Evolutionary conservation across 805 yeast genomes (phyloP), one percentile per base, ranked within the genome.

Genomic region (Suhomyces pyralidae): DNA sequence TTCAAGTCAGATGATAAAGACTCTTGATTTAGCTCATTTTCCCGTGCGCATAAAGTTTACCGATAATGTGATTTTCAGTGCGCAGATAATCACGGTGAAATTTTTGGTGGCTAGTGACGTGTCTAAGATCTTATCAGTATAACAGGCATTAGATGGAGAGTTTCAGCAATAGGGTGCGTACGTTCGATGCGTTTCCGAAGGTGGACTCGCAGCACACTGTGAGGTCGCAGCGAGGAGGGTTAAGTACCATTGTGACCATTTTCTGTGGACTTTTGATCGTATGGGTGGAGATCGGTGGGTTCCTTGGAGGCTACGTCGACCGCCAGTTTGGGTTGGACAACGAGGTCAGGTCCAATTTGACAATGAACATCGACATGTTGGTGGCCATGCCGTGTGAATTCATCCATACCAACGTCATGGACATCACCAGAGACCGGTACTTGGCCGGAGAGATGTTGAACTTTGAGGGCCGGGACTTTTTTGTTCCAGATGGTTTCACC

Each of bases 201-300:
- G 77, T 75, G 28, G 73, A 70, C 50, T 63, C 77, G 5, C 71
- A 72, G 60, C 91, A 90, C 62, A 79, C 85, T 45, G 86, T 87
- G 46, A 75, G 90, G 57, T 86, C 96, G 1, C 71, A 81, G 26
- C 77, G 94, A 56, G 97, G 97, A 34, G 92, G 94, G 4, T 65
- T 81, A 15, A 81, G 91, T 14, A 85, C 96, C 0, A 58, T 90
- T 3, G 43, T 86, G 46, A 83, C 91, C 14, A 75, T 80, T n/a
- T 57, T 86, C 24, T 76, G 80, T 53, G 80, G 88, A 15, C 61
- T 90, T 14, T 81, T 90, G 62, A 73, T 92, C 36, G 68, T 89
- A 5, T 93, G 96, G 89, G 81, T 89, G 12, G 96, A 92, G 64
- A 70, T 91, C 26, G 96, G 97, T 7, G 86, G 88, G 12, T 89